Percentiles rank a stretch among this genome's conserved stretches.
Evolutionary conservation across 1,139 yeast genomes (phyloP).

Genomic region (Lizanozyma gosingica): DNA sequence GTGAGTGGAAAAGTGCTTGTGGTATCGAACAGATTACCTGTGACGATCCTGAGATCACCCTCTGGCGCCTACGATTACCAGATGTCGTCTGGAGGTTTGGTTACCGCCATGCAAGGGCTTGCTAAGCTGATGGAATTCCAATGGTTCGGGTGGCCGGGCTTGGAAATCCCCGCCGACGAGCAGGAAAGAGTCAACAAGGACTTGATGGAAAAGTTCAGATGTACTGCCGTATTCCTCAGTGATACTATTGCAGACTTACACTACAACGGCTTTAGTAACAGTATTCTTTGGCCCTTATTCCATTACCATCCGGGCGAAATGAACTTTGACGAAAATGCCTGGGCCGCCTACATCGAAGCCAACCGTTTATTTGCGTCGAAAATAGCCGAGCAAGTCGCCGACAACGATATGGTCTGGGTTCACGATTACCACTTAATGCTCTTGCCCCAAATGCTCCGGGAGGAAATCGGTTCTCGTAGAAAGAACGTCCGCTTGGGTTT

Average conservation of each 20-base stretch:
- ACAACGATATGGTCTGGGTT: slow-evolving; percentile 91
- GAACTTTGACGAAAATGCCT: slow-evolving; percentile 94
- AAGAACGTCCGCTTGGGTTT: slow-evolving; percentile 76
- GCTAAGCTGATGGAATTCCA: slow-evolving; percentile 80
- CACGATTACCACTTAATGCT: slow-evolving; percentile 97
- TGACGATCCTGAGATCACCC: slow-evolving; percentile 65
- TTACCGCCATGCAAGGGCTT: slow-evolving; percentile 89
- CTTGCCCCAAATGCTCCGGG: slow-evolving; percentile 81
- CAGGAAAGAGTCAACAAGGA: slow-evolving; percentile 62
- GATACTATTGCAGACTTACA: slow-evolving; percentile 92
- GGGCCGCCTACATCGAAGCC: slow-evolving; percentile 98
- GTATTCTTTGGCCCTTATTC: slow-evolving; percentile 93
- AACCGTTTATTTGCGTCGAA: slow-evolving; percentile 73
- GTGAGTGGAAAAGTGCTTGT: slow-evolving; percentile 66
- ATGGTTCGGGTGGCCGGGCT: slow-evolving; percentile 98
- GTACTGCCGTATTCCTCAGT: slow-evolving; percentile 80
- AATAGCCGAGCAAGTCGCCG: slow-evolving; percentile 63
- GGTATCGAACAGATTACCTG: slow-evolving; percentile 91
- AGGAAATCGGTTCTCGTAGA: slow-evolving; percentile 40
- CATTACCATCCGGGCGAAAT: slow-evolving; percentile 99
- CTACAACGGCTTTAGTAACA: slow-evolving; percentile 91
- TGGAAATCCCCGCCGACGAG: slow-evolving; percentile 76
- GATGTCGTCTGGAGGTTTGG: slow-evolving; percentile 97
- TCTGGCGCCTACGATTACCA: slow-evolving; percentile 56
- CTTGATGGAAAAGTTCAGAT: slow-evolving; percentile 67